Base-by-base conservation (phyloP, 1,284 basidiomycete genomes). In the Neonothopanus nambi region DNA sequence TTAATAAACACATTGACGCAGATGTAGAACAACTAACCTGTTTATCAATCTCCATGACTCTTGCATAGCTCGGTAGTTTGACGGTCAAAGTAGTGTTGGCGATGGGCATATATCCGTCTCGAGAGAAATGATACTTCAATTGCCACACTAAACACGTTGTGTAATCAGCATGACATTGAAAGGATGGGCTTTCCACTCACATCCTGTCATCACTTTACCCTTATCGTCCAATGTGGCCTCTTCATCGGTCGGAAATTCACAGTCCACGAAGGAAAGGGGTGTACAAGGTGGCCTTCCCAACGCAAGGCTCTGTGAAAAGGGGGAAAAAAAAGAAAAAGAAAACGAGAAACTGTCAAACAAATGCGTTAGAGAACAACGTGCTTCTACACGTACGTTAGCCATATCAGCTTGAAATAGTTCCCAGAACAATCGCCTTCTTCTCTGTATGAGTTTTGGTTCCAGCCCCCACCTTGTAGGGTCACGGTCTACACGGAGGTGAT, bases 381-480 rank as follows among this genome's bases (percentile, higher is more conserved):
- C 5, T 28, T 8, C 9, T 9, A 33, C 30, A 9, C 30, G 3
- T 9, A 33, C 30, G 13, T 33, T 33, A 11, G 9, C 30, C 30
- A 33, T 33, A 33, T 33, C 30, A 33, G 30, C 30, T 33, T 33
- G 30, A 9, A 33, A 33, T 33, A 33, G 30, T 59, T 81, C 79
- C 79, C 79, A 81, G 56, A 79, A 81, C 9, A 81, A 59, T 30
- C 70, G 74, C 26, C 79, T 64, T 33, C 79, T 67, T 46, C 67
- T 70, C 54, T 80, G 75, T 0, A 78, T 76, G 9, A 72, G 75
- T 40, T 66, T 64, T 2, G 73, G 59, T 52, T 73, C 73, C 67
- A 77, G 68, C 47, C 74, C 69, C 79, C 79, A 81, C 51, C 75
- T 65, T 17, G 77, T 71, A 56, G 76, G 74, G 61, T 81, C 79